Base-by-base conservation (phyloP, 495 filamentous ascomycete species). In the Aspergillus ellipticus region DNA sequence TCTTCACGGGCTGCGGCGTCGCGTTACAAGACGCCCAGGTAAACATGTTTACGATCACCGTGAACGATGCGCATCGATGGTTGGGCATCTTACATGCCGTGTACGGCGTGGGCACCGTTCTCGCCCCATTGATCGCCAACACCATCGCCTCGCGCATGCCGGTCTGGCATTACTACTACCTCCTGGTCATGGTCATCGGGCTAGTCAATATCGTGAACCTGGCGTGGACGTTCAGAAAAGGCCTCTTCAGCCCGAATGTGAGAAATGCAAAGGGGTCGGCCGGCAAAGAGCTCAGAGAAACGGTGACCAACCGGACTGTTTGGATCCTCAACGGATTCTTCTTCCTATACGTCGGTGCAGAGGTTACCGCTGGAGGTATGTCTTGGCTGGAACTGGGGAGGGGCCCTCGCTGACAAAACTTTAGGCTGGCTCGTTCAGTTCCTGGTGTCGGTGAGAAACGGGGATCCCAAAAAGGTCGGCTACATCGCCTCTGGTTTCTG, bases 401-500 rank as follows among this genome's bases (percentile, higher is more conserved):
- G 35, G 11, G 6, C 35, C 31, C 41, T 31, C 22, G 11, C 10
- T 9, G 19, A 46, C 2, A 9, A n/a, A 17, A 6, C 4, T 22
- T 53, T 58, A 62, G 82, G 85, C 16, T 90, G 86, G 88, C 80
- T 88, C 13, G 85, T 88, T 33, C 83, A 83, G 6, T 88, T 86
- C 68, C 64, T 89, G 35, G 82, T 88, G 62, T 76, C 71, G 7
- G 74, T 79, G 35, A 81, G 86, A 28, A 63, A 77, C 58, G 85
- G 85, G 2, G 67, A 83, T 54, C 81, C 83, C 3, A 67, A 74
- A n/a, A 66, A 77, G 11, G 83, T 88, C 4, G 87, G 87, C n/a
- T 89, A 88, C 60, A 83, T 89, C 4, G 87, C 86, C 4, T 77
- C 85, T 3, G 85, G 84, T 4, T 91, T 89, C 67, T 89, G 87